A percentile compares a stretch with the other conserved stretches of the same genome.
Conservation (phyloP, 306 rosid genomes). For the Macrotyloma uniflorum region DNA sequence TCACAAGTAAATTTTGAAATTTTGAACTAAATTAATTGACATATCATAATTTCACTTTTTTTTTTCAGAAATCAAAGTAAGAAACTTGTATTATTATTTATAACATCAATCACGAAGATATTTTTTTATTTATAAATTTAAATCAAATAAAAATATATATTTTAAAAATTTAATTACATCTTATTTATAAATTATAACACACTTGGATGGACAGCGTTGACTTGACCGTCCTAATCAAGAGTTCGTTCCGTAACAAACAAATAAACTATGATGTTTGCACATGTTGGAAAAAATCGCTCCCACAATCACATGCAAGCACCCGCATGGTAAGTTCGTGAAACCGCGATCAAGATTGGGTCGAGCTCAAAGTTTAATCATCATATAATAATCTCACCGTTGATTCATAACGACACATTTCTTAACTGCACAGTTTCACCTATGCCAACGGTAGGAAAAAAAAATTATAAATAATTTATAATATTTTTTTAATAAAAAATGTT, state of each 20-base stretch:
- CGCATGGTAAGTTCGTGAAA: not conserved
- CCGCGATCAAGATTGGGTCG: not conserved
- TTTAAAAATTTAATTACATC: no score
- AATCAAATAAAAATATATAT: no score
- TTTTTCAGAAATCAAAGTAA: no score
- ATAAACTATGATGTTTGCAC: not conserved
- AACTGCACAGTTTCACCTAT: not conserved
- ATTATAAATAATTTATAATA: no score
- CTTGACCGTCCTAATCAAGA: not conserved
- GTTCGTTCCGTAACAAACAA: not conserved
- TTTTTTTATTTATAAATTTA: no score
- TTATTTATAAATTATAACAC: no score
- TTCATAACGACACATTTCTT: not conserved
- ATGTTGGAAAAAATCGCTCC: not conserved
- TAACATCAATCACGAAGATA: no score
- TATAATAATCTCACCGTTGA: not conserved
- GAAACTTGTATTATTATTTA: no score
- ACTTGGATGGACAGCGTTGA: not conserved
- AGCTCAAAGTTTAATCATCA: not conserved
- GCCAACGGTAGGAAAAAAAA: not conserved
- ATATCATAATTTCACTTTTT: no score
- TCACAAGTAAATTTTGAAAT: no score
- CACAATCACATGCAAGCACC: not conserved
- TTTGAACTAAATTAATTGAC: no score
- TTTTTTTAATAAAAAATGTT: no score